These are phyloP conservation scores for Penicillium desertorum DNA, from an alignment of 495 filamentous ascomycete genomes.

Conservation along the genomic window DNA sequence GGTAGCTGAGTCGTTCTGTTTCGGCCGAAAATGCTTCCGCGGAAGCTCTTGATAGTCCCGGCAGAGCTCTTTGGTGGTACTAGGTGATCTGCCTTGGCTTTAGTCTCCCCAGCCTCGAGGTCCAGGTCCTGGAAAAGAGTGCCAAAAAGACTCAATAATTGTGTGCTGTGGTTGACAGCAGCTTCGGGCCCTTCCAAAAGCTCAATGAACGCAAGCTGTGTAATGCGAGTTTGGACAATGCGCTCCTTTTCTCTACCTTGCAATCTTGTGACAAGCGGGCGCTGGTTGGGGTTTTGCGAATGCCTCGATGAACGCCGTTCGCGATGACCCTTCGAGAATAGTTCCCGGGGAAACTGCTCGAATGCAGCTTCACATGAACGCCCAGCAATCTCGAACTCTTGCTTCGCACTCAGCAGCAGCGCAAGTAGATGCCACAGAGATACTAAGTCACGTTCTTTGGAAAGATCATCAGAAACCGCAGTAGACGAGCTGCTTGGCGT, in stretches of 20 bases:
- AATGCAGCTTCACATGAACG: slow-evolving; percentile 86
- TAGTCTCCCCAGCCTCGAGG: slow-evolving; percentile 30
- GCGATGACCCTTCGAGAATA: slow-evolving; percentile 54
- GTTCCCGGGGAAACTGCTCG: slow-evolving; percentile 68
- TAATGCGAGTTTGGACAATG: slow-evolving; percentile 91
- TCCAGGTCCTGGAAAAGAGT: slow-evolving; percentile 66
- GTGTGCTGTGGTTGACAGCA: slow-evolving; percentile 79
- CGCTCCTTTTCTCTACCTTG: slow-evolving; percentile 73
- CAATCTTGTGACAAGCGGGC: slow-evolving; percentile 68
- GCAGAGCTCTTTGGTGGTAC: slow-evolving; percentile 67
- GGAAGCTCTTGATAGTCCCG: slow-evolving; percentile 68
- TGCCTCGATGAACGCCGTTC: slow-evolving; percentile 36
- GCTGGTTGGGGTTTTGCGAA: slow-evolving; percentile 37
- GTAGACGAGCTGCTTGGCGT: slow-evolving; percentile 35
- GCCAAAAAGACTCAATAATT: slow-evolving; percentile 78
- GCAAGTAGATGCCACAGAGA: slow-evolving; percentile 79
- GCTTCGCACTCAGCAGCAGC: slow-evolving; percentile 78
- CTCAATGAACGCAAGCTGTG: slow-evolving; percentile 81
- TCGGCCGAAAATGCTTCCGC: slow-evolving; percentile 73
- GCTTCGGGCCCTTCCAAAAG: slow-evolving; percentile 74
- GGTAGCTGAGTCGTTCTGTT: slow-evolving; percentile 38
- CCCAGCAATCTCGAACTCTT: slow-evolving; percentile 77
- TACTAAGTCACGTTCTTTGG: slow-evolving; percentile 43
- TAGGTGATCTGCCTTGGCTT: slow-evolving; percentile 30
- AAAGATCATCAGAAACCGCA: slow-evolving; percentile 27